These are phyloP conservation scores for Circinella minor DNA, from an alignment of 371 early-diverging fungal genomes.

Conservation along the genomic window DNA sequence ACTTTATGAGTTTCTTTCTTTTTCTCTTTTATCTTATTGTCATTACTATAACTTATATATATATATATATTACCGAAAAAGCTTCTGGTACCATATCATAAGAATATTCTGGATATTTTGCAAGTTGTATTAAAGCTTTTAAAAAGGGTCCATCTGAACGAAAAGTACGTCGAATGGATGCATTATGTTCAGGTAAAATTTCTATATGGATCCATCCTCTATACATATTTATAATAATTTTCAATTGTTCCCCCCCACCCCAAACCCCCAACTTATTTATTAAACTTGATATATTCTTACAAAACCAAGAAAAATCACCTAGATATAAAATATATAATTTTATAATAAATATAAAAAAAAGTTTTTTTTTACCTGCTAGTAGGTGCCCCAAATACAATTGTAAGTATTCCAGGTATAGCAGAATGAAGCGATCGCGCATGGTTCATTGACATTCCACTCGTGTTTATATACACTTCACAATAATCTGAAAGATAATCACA, in stretches of 20 bases:
- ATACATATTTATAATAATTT: not conserved
- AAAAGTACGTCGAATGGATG: conserved; percentile 26
- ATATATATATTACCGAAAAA: conserved; percentile 32
- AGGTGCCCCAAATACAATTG: conserved; percentile 43
- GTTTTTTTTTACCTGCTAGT: conserved; percentile 26
- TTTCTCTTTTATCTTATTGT: no score
- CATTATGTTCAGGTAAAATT: conserved; percentile 22
- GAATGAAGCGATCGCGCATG: conserved; percentile 21
- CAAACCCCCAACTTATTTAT: no score
- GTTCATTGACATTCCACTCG: conserved; percentile 11
- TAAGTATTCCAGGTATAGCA: conserved; percentile 34
- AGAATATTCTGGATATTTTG: conserved; percentile 27
- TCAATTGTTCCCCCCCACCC: no score
- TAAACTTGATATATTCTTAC: no score
- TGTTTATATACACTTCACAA: conserved; percentile 13
- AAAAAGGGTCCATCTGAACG: conserved; percentile 31
- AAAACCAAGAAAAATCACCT: no score
- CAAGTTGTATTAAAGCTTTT: conserved; percentile 26
- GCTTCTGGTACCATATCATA: conserved; percentile 34
- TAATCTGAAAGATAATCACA: conserved; percentile 19
- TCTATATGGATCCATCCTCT: conserved; percentile 48
- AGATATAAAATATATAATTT: no score
- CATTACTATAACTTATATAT: no score
- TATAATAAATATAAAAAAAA: no score
- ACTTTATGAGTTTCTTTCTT: no score